A percentile compares a stretch with the other conserved stretches of the same genome.
Evolutionary conservation across 2,329 filamentous ascomycete genomes (phyloP).

Genomic region (Ophiostoma ips): DNA sequence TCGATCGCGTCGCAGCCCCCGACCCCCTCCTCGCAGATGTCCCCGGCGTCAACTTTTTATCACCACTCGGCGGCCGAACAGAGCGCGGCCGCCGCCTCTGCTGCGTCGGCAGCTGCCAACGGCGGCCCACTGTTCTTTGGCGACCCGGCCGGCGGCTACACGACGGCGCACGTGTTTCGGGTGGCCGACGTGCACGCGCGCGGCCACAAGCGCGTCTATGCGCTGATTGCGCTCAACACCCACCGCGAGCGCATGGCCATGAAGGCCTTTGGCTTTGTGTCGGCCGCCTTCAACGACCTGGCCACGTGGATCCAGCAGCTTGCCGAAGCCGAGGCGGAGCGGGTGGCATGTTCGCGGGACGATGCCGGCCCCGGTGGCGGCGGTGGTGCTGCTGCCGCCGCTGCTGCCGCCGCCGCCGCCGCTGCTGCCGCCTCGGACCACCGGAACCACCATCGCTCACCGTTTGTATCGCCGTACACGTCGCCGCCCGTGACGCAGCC

Average conservation of each 20-base stretch:
- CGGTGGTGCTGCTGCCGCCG: not conserved
- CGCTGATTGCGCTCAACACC: conserved; percentile 50
- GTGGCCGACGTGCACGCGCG: conserved; percentile 54
- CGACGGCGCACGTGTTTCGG: conserved; percentile 56
- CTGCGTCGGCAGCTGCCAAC: conserved; percentile 33
- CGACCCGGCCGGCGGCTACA: conserved; percentile 50
- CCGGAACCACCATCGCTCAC: conserved; percentile 16
- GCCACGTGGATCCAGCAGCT: conserved; percentile 52
- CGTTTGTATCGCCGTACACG: conserved; percentile 14
- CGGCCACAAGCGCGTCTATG: conserved; percentile 55
- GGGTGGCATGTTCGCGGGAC: conserved; percentile 19
- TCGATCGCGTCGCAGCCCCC: conserved; percentile 12
- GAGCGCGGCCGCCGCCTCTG: conserved; percentile 35
- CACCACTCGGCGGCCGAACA: conserved; percentile 17
- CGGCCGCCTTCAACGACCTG: conserved; percentile 47
- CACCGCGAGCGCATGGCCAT: conserved; percentile 51
- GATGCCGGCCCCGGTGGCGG: conserved; percentile 14
- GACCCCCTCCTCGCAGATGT: conserved; percentile 16
- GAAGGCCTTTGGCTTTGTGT: conserved; percentile 50
- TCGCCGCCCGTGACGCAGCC: conserved; percentile 13
- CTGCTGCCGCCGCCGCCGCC: not conserved
- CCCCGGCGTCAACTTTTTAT: not conserved
- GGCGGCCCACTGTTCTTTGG: conserved; percentile 58
- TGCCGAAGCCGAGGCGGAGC: conserved; percentile 49
- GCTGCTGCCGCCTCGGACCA: conserved; percentile 12